Conservation (phyloP, 1,284 basidiomycete species). For the Ceratobasidium sp. region DNA sequence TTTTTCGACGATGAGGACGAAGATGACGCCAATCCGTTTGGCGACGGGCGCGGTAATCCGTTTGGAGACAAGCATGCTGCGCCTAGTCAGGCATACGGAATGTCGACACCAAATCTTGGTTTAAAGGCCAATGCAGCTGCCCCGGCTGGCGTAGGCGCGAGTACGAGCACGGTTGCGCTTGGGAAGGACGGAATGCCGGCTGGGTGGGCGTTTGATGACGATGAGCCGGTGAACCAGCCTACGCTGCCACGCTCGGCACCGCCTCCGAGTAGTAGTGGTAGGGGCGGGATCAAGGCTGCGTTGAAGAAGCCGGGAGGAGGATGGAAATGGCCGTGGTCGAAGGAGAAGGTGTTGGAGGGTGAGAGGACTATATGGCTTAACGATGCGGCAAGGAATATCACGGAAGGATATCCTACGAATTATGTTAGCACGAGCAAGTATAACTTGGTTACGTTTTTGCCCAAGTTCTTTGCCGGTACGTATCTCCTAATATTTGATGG, state of each 20-base stretch:
- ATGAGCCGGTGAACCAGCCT: conserved; percentile 46
- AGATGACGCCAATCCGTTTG: conserved; percentile 44
- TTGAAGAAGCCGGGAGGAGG: conserved; percentile 43
- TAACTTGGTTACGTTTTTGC: conserved; percentile 88
- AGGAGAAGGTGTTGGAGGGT: conserved; percentile 68
- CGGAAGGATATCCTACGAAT: conserved; percentile 82
- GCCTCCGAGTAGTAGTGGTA: not conserved
- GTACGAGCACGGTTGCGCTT: conserved; percentile 40
- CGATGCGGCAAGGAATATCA: conserved; percentile 68
- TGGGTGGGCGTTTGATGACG: conserved; percentile 50
- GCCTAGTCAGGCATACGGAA: conserved; percentile 32
- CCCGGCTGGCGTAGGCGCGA: conserved; percentile 47
- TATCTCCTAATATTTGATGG: conserved; percentile 41
- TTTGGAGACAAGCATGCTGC: conserved; percentile 42
- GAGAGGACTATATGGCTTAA: conserved; percentile 84
- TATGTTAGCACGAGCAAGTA: conserved; percentile 97
- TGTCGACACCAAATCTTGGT: conserved; percentile 48
- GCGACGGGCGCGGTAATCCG: conserved; percentile 42
- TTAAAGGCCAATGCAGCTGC: conserved; percentile 47
- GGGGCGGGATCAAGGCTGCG: conserved; percentile 29
- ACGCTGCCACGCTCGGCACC: conserved; percentile 25
- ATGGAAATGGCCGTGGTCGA: conserved; percentile 84
- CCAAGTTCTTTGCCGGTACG: conserved; percentile 93
- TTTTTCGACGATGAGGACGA: conserved; percentile 52
- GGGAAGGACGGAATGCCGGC: conserved; percentile 46